Conservation (phyloP, 164 flowering plant species). For the Annona cherimola region DNA sequence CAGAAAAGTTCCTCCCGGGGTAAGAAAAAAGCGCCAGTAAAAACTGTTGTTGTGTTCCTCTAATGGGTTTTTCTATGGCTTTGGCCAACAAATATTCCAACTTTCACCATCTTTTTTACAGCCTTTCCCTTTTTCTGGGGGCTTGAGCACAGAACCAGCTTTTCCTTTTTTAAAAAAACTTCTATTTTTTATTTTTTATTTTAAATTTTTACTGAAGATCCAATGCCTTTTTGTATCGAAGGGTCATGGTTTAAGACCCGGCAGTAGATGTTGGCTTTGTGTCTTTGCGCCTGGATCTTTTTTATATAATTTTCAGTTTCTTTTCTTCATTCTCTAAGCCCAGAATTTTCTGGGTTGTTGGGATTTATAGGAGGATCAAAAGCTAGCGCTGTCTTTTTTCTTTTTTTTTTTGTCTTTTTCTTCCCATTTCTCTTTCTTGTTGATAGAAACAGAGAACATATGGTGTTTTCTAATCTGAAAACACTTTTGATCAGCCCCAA, state of each 20-base stretch:
- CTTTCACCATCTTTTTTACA: neutral
- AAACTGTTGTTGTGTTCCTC: neutral
- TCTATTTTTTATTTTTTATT: no score
- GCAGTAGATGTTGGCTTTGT: neutral
- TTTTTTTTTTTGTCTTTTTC: neutral
- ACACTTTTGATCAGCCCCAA: neutral
- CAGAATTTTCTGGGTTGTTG: neutral
- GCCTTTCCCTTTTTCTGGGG: conserved; percentile 3
- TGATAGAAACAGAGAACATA: neutral
- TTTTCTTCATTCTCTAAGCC: neutral
- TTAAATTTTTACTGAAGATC: neutral
- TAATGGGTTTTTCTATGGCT: conserved; percentile 9
- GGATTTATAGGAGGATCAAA: neutral
- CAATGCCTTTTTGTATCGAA: neutral
- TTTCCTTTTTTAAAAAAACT: no score
- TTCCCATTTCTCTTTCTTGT: no score
- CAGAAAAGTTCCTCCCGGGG: neutral
- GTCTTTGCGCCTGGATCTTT: neutral
- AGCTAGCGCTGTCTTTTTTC: neutral
- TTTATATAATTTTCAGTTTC: neutral
- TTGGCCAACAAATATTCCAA: conserved; percentile 6
- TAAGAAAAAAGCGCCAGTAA: neutral
- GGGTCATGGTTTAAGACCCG: neutral
- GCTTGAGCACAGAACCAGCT: neutral
- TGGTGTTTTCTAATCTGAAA: neutral